Evolutionary conservation across 2,329 filamentous ascomycete species (phyloP).

Genomic region (Colletotrichum nymphaeae): DNA sequence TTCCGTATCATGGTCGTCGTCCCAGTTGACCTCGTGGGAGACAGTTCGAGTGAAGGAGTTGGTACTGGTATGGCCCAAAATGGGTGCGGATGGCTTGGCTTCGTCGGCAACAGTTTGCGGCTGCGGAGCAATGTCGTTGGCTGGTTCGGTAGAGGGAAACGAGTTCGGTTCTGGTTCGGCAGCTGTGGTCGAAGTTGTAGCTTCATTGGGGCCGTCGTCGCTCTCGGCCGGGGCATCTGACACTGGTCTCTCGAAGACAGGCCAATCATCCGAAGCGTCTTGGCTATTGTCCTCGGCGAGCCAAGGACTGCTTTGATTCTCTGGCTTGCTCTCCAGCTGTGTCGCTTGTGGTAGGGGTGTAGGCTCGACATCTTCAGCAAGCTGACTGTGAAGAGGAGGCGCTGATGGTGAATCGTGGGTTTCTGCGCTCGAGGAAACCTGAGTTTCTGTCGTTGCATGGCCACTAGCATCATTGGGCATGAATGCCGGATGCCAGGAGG

Average conservation of each 20-base stretch:
- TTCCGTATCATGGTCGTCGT: constrained; percentile 68
- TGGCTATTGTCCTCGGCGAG: constrained; percentile 20
- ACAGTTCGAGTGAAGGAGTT: constrained; percentile 74
- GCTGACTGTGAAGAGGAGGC: neutral
- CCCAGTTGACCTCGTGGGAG: constrained; percentile 70
- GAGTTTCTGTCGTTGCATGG: constrained; percentile 25
- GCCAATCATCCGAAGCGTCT: constrained; percentile 39
- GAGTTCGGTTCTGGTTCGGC: neutral
- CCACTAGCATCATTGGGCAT: constrained; percentile 48
- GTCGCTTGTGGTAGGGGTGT: neutral
- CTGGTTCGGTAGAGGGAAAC: neutral
- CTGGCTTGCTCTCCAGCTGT: neutral
- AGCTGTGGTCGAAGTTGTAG: neutral
- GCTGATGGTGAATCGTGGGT: neutral
- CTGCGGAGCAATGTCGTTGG: neutral
- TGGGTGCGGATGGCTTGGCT: constrained; percentile 22
- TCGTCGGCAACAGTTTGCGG: neutral
- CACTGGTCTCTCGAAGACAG: constrained; percentile 35
- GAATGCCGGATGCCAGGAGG: constrained; percentile 55
- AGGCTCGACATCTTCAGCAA: constrained; percentile 7
- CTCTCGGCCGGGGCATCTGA: neutral
- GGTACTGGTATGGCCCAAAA: constrained; percentile 62
- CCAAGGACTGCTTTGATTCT: neutral
- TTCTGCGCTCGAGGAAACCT: constrained; percentile 1
- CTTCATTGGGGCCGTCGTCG: neutral